Base-by-base conservation (phyloP, 768 basidiomycete species). In the Lanmaoa rubissima region DNA sequence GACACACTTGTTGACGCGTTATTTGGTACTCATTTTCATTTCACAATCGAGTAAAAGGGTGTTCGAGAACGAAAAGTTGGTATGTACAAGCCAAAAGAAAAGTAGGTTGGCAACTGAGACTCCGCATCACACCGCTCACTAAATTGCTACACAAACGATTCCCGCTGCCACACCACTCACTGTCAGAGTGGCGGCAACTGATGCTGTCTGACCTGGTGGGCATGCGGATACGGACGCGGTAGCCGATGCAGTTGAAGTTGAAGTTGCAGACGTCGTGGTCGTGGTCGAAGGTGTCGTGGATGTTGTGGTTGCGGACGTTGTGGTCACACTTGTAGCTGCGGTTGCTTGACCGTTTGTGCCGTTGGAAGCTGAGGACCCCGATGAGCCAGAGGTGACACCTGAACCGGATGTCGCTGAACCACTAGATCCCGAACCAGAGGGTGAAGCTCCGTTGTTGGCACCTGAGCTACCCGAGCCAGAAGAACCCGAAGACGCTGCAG, bases 1-100 rank as follows among this genome's bases (percentile, higher is more conserved):
- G 36, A 5, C 28, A 17, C 28, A 17, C 7, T 2, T 55, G 4
- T 56, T 55, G 49, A 60, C 64, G 58, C 14, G 48, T 65, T 57
- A 32, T 60, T 69, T 59, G 58, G 35, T 39, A 44, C 13, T 13
- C 19, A 54, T 19, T 28, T 26, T 35, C 16, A 14, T 9, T 32
- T 32, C 32, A 32, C 32, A 10, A 32, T 32, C 8, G 7, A 9
- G 2, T 51, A 51, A 34, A n/a, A 28, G 32, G 24, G 35, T 17
- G 21, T 36, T 36, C 8, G 56, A 51, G 54, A 45, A 50, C 55
- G 59, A 64, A 65, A 40, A 21, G 49, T 32, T 21, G 34, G 21
- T 67, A 59, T 65, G 26, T 65, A 66, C 65, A 67, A 36, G 36
- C 55, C 44, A 51, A 35, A 48, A 54, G 6, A 53, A 42, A 32